A percentile compares a stretch with the other conserved stretches of the same genome.
Conservation (phyloP, 2,329 filamentous ascomycete genomes). For the Raffaelea ambrosiae region DNA sequence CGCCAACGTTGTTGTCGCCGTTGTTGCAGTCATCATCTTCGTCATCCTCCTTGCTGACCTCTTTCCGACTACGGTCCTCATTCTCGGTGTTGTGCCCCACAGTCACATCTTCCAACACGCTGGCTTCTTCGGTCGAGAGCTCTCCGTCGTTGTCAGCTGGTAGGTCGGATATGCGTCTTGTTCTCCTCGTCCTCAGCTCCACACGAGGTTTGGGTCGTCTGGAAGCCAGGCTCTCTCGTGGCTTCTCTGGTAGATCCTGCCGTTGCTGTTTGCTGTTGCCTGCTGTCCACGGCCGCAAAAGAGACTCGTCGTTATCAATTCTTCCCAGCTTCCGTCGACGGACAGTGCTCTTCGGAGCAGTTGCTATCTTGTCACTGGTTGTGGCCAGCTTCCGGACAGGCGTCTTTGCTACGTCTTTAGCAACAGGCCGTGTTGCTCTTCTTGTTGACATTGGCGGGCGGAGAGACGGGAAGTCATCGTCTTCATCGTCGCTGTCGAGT, state of each 20-base stretch:
- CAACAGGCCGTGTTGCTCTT: background rate
- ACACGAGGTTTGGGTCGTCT: conserved; percentile 1
- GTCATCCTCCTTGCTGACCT: background rate
- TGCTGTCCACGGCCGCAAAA: conserved; percentile 5
- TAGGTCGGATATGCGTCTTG: conserved; percentile 4
- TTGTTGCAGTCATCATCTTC: background rate
- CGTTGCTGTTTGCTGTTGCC: background rate
- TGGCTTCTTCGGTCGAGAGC: conserved; percentile 10
- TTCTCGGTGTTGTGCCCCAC: background rate
- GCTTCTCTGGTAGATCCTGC: background rate
- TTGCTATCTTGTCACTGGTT: background rate
- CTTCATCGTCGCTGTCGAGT: conserved; percentile 11
- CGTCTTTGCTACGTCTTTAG: background rate
- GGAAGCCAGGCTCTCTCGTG: too few species aligned
- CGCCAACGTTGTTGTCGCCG: background rate
- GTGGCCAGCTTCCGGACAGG: background rate
- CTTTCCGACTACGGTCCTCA: background rate
- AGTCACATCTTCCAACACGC: conserved; percentile 8
- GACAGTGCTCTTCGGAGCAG: background rate
- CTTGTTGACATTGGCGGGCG: background rate
- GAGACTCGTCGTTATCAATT: conserved; percentile 3
- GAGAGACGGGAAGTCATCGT: background rate
- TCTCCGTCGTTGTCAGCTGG: conserved; percentile 7
- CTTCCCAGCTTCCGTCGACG: conserved; percentile 8
- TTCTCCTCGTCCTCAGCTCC: conserved; percentile 7